Percentiles rank a stretch among this genome's conserved stretches.
Evolutionary conservation across 2,329 filamentous ascomycete species (phyloP).

Genomic region (Sclerotinia nivalis): DNA sequence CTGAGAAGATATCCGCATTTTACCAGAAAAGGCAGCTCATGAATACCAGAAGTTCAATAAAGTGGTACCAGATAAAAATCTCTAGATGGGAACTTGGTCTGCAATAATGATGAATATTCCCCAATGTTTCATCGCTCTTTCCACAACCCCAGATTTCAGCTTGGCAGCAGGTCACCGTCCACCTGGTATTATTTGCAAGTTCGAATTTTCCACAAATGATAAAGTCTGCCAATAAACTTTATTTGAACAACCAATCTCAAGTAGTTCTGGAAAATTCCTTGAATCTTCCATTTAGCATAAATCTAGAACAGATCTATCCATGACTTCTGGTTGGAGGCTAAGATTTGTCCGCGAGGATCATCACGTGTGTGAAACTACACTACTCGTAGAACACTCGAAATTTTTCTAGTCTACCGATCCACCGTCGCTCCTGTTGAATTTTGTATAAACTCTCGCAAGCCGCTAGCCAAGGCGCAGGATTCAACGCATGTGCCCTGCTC

Average conservation of each 20-base stretch:
- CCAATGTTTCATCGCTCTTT: not conserved
- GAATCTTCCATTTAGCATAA: slow-evolving; percentile 13
- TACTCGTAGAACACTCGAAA: not conserved
- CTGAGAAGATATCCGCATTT: not conserved
- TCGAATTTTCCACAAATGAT: slow-evolving; percentile 7
- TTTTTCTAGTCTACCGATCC: not conserved
- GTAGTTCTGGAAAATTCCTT: not conserved
- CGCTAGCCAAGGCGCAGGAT: slow-evolving; percentile 8
- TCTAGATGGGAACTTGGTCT: not conserved
- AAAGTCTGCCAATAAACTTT: not conserved
- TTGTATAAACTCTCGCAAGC: not conserved
- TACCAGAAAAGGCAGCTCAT: not conserved
- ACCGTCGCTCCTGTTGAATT: not conserved
- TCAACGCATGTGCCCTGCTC: not conserved
- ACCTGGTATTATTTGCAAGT: not conserved
- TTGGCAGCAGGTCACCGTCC: not conserved
- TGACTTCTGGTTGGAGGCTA: slow-evolving; percentile 15
- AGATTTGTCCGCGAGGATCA: slow-evolving; percentile 6
- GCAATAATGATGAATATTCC: not conserved
- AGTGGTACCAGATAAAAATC: not conserved
- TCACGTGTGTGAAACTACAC: not conserved
- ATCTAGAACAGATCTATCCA: not conserved
- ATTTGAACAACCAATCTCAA: not conserved
- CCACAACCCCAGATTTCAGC: slow-evolving; percentile 1
- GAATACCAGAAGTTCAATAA: not conserved